Base-by-base conservation (phyloP, 2,329 filamentous ascomycete genomes). In the Fusarium sp. region DNA sequence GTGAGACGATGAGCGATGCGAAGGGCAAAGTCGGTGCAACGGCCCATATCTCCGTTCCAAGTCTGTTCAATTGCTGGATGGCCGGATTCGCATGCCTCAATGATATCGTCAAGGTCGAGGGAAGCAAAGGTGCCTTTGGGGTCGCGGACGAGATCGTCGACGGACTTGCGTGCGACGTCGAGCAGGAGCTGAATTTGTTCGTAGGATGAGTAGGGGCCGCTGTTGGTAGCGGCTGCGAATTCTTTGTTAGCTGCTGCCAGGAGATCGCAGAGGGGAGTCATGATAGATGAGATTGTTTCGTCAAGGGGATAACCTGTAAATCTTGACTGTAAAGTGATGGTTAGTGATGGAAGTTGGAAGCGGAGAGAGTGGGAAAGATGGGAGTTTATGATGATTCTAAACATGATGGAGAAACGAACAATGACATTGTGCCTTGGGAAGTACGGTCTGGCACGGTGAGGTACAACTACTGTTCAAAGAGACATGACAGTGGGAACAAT, bases 401-500 rank as follows among this genome's bases (percentile, higher is more conserved):
- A 51, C 12, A 14, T 11, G 0, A 20, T 37, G 18, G 10, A 7
- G 10, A 13, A 40, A 12, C 1, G 13, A 20, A 40, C 28, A 34
- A 49, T 49, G 1, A 10, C 28, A 49, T 49, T 34, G 20, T 49
- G 16, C 2, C 5, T 4, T 18, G 0, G 4, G n/a, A 41, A 41
- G 10, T 3, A 32, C 5, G 18, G 16, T n/a, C 7, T 32, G 30
- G 13, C 30, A 32, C 13, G 13, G 30, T 14, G 30, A 14, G 13
- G 30, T 7, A 32, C 30, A 7, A 7, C 30, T 4, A 14, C 7
- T 32, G 30, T 7, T 32, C 3, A 32, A 32, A 32, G 30, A 7
- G 30, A 7, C 0, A 32, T 32, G 30, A 14, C 2, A 3, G 0
- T 7, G 0, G 7, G 30, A 32, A 14, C 30, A 32, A 32, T 14